Evolutionary conservation across 2,329 filamentous ascomycete species (phyloP).

Genomic region (Verticillium nonalfalfae): DNA sequence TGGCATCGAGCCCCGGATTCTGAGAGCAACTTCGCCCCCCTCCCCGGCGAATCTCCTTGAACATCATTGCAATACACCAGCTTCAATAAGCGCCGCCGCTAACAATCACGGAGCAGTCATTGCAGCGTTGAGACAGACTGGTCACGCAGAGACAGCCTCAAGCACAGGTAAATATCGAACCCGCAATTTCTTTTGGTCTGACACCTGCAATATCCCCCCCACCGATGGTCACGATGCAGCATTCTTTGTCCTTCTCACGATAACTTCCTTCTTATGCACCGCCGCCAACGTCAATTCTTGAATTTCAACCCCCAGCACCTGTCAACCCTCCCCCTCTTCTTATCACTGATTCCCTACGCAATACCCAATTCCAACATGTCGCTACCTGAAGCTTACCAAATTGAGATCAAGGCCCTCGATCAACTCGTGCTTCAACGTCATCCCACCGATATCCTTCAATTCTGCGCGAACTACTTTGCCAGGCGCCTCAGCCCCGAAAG

Average conservation of each 20-base stretch:
- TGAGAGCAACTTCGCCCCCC: neutral
- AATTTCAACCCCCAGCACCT: neutral
- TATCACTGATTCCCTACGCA: neutral
- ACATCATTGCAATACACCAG: neutral
- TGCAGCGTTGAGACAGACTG: neutral
- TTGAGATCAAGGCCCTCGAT: no score
- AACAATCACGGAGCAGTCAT: neutral
- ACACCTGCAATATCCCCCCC: conserved; percentile 2
- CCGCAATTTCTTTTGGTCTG: neutral
- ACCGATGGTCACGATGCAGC: conserved; percentile 4
- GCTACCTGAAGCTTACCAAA: no score
- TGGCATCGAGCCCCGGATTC: neutral
- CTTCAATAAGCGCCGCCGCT: neutral
- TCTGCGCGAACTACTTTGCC: conserved; percentile 63
- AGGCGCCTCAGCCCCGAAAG: neutral
- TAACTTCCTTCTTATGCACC: neutral
- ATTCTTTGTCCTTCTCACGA: conserved; percentile 8
- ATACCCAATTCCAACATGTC: neutral
- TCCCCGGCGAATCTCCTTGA: neutral
- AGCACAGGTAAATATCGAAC: neutral
- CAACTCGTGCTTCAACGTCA: conserved; percentile 28
- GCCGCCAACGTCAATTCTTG: neutral
- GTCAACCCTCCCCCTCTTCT: neutral
- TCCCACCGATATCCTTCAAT: conserved; percentile 60
- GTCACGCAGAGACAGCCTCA: neutral